Percentiles rank a stretch among this genome's conserved stretches.
phyloP scores from a whole-genome alignment of 306 rosid genomes.

The Glycyrrhiza uralensis region DNA sequence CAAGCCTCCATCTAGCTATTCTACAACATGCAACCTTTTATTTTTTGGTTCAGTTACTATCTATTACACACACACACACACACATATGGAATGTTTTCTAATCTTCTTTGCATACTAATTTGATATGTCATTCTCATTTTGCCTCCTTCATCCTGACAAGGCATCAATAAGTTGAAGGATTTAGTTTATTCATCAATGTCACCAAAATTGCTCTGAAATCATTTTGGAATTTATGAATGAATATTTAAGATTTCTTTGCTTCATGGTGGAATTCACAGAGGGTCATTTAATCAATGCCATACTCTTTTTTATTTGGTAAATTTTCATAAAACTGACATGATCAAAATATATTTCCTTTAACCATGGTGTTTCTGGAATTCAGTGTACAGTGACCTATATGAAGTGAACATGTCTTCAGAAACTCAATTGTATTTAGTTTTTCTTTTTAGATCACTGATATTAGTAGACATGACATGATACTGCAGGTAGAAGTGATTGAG shows the following conservation, averaged over 20 bases:
- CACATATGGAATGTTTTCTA: background rate
- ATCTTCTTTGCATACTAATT: background rate
- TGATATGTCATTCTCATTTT: background rate
- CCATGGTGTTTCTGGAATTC: too few species aligned
- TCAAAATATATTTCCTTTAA: too few species aligned
- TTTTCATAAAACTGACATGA: background rate
- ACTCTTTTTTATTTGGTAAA: background rate
- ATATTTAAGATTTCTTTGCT: background rate
- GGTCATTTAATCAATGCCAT: background rate
- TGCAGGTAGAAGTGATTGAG: conserved; percentile 57
- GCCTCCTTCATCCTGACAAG: background rate
- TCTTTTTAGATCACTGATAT: too few species aligned
- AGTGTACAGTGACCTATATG: too few species aligned
- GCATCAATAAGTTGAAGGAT: background rate
- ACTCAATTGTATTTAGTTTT: too few species aligned
- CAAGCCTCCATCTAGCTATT: background rate
- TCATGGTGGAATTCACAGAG: background rate
- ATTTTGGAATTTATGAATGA: background rate
- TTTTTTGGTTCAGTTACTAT: background rate
- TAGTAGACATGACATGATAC: background rate
- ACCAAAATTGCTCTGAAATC: background rate
- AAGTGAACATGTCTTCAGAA: too few species aligned
- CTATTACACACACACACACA: too few species aligned
- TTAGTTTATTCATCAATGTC: background rate
- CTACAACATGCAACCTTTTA: background rate